Conservation (phyloP, 2,329 filamentous ascomycete genomes). For the Ambrosiella beaveri region DNA sequence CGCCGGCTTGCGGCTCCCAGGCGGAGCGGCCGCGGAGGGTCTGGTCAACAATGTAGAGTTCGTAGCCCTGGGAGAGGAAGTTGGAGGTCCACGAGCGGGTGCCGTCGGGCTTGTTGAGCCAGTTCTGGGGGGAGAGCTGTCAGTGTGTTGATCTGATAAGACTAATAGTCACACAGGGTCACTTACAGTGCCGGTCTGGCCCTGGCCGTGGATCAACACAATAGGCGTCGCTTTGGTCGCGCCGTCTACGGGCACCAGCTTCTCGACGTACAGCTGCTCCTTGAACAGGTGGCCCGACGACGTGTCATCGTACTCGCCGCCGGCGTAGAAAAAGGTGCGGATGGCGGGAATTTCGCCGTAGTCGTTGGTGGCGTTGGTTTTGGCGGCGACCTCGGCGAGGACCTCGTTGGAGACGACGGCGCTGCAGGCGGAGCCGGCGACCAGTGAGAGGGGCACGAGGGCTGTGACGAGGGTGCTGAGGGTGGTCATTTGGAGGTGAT, state of each 20-base stretch:
- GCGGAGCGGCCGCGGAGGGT: constrained; percentile 28
- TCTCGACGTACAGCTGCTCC: constrained; percentile 37
- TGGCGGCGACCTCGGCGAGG: constrained; percentile 1
- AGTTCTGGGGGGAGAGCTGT: constrained; percentile 21
- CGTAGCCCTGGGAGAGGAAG: constrained; percentile 29
- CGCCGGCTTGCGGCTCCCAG: constrained; percentile 21
- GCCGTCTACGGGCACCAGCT: constrained; percentile 21
- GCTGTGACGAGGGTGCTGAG: constrained; percentile 1
- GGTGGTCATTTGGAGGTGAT: neutral
- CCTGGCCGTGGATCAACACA: constrained; percentile 27
- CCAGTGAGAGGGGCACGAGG: constrained; percentile 5
- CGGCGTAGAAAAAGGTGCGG: constrained; percentile 22
- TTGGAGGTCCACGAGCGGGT: constrained; percentile 30
- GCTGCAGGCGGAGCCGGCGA: constrained; percentile 5
- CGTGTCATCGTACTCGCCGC: constrained; percentile 21
- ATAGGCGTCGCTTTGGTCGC: constrained; percentile 20
- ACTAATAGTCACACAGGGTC: constrained; percentile 16
- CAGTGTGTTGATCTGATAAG: neutral
- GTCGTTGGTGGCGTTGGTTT: constrained; percentile 6
- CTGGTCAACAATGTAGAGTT: constrained; percentile 31
- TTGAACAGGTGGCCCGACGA: constrained; percentile 14
- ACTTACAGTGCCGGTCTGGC: constrained; percentile 22
- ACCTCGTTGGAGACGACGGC: constrained; percentile 5
- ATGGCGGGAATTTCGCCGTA: constrained; percentile 15
- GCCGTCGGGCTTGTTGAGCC: constrained; percentile 30